phyloP scores from a whole-genome alignment of 768 basidiomycete genomes.

The Asterophora parasitica region DNA sequence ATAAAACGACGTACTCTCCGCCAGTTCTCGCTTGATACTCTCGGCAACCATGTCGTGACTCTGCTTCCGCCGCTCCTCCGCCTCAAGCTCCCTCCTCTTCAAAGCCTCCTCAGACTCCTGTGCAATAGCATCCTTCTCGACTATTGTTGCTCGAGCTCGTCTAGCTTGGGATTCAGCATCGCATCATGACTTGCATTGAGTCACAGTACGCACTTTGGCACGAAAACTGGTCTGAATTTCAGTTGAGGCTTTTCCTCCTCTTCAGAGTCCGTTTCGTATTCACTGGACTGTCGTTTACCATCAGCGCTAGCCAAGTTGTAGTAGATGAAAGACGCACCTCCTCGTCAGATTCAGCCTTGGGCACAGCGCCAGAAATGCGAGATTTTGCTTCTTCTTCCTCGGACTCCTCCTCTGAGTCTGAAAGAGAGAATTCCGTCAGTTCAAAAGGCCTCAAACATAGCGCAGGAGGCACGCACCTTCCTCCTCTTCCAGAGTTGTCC shows the following conservation, averaged over 20 bases:
- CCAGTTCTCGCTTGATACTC: conserved; percentile 85
- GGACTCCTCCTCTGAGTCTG: conserved; percentile 49
- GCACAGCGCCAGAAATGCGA: conserved; percentile 3
- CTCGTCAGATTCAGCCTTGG: conserved; percentile 33
- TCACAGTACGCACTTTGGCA: conserved; percentile 71
- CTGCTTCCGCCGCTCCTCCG: conserved; percentile 80
- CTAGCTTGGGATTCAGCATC: conserved; percentile 32
- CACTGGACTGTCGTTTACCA: conserved; percentile 60
- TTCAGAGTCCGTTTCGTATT: conserved; percentile 78
- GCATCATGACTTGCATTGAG: not conserved
- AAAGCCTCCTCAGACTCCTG: conserved; percentile 74
- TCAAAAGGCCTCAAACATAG: conserved; percentile 11
- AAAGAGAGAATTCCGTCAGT: conserved; percentile 10
- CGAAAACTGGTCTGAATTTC: conserved; percentile 88
- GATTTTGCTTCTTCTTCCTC: conserved; percentile 30
- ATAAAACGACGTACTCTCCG: conserved; percentile 67
- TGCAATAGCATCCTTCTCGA: conserved; percentile 60
- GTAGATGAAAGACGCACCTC: conserved; percentile 34
- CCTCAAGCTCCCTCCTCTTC: conserved; percentile 65
- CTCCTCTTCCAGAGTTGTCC: conserved; percentile 66
- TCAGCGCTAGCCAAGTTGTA: conserved; percentile 10
- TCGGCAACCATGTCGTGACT: conserved; percentile 93
- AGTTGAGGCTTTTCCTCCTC: conserved; percentile 72
- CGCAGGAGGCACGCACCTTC: conserved; percentile 21
- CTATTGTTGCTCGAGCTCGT: conserved; percentile 70